phyloP scores from a whole-genome alignment of 768 basidiomycete species.

The Mycena filopes region DNA sequence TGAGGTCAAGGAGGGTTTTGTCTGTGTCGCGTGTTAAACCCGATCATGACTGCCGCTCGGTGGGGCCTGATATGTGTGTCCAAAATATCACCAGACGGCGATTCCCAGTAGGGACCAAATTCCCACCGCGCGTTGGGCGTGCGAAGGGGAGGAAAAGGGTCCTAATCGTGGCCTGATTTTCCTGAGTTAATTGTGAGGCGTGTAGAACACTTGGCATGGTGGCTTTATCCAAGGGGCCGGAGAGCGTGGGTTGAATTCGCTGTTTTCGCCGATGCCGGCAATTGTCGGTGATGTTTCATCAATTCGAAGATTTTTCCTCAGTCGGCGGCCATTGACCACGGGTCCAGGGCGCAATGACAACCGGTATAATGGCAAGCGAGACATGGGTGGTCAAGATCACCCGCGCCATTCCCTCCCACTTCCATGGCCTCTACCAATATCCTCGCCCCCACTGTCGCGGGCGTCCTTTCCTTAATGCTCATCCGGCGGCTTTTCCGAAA shows the following conservation, averaged over 20 bases:
- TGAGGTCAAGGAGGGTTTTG: constrained; percentile 7
- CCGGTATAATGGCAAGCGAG: background rate
- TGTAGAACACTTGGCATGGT: background rate
- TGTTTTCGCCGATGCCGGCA: no score
- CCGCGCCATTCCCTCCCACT: background rate
- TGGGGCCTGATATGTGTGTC: constrained; percentile 9
- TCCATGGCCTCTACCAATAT: constrained; percentile 21
- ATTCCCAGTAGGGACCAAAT: no score
- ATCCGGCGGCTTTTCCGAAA: constrained; percentile 36
- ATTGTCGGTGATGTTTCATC: no score
- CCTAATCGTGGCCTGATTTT: no score
- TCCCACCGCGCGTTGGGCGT: constrained; percentile 2
- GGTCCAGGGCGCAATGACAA: background rate
- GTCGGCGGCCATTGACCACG: background rate
- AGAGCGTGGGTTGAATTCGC: no score
- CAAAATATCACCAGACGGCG: background rate
- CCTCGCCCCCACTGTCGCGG: constrained; percentile 28
- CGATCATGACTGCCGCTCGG: constrained; percentile 11
- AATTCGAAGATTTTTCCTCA: background rate
- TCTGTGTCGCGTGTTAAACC: background rate
- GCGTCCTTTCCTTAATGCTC: constrained; percentile 35
- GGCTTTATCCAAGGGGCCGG: no score
- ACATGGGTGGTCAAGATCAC: background rate
- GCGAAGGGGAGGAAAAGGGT: background rate
- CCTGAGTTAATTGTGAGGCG: no score